phyloP scores from a whole-genome alignment of 352 stramenopile species.

The Globisporangium nodosum region DNA sequence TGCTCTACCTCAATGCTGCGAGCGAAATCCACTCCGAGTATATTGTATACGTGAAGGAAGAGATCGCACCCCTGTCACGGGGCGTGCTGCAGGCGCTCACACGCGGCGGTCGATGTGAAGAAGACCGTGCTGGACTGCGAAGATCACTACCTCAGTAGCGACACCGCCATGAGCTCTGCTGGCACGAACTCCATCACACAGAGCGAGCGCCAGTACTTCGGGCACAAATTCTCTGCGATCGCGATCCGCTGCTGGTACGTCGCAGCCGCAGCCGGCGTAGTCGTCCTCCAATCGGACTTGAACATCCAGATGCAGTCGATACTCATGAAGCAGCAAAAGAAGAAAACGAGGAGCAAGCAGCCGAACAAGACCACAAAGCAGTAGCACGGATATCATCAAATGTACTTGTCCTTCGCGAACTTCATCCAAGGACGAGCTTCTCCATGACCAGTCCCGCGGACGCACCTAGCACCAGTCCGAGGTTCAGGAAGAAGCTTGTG shows the following conservation, averaged over 20 bases:
- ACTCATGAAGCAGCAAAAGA: slow-evolving; percentile 22
- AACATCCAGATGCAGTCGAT: slow-evolving; percentile 28
- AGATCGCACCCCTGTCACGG: slow-evolving; percentile 22
- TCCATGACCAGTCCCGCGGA: slow-evolving; percentile 58
- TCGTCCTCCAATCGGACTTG: background rate
- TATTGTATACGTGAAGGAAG: slow-evolving; percentile 49
- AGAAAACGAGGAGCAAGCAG: background rate
- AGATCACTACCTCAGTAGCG: background rate
- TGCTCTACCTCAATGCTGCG: slow-evolving; percentile 56
- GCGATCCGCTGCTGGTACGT: slow-evolving; percentile 61
- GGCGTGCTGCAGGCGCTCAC: slow-evolving; percentile 58
- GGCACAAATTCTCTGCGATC: slow-evolving; percentile 24
- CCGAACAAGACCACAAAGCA: background rate
- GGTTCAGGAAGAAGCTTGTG: slow-evolving; percentile 84
- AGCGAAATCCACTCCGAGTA: slow-evolving; percentile 68
- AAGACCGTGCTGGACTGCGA: slow-evolving; percentile 69
- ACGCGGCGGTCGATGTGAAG: slow-evolving; percentile 67
- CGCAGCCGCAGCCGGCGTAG: slow-evolving; percentile 14
- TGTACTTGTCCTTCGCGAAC: too few species aligned
- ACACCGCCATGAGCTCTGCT: background rate
- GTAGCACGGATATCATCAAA: too few species aligned
- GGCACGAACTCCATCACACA: slow-evolving; percentile 12
- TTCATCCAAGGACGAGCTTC: slow-evolving; percentile 38
- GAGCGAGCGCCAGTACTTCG: slow-evolving; percentile 32
- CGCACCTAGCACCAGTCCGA: slow-evolving; percentile 74